A percentile compares a stretch with the other conserved stretches of the same genome.
phyloP scores from a whole-genome alignment of 164 flowering plant genomes.

The Saururus chinensis region DNA sequence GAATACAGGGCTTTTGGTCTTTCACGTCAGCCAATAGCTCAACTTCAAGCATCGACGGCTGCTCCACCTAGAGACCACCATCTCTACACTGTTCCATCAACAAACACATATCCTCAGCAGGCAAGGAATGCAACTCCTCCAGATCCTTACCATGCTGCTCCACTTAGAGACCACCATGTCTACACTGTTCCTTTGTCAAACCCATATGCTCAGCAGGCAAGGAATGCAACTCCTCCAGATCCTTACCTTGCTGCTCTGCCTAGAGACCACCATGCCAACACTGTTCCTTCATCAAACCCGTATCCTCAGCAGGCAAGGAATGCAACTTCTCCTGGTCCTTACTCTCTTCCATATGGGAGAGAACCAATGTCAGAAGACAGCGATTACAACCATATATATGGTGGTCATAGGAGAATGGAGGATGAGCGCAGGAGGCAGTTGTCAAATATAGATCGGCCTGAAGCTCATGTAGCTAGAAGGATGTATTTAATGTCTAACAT shows the following conservation, averaged over 20 bases:
- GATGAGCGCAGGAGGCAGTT: background rate
- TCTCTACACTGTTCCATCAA: constrained; percentile 14
- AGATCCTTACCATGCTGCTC: constrained; percentile 8
- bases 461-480: background rate
- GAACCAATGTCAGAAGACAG: background rate
- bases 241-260: constrained; percentile 7
- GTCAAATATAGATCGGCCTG: background rate
- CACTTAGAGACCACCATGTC: constrained; percentile 13
- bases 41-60: background rate
- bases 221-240: constrained; percentile 6
- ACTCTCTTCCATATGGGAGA: constrained; percentile 13
- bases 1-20: constrained; percentile 19
- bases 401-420: too few species aligned
- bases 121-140: constrained; percentile 8
- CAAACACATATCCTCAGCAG: constrained; percentile 19
- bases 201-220: constrained; percentile 16
- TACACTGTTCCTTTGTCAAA: constrained; percentile 17
- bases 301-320: constrained; percentile 16
- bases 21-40: constrained; percentile 3
- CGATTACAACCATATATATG: background rate
- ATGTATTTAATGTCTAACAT: background rate
- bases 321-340: constrained; percentile 7
- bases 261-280: constrained; percentile 14
- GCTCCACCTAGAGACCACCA: constrained; percentile 12
- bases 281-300: constrained; percentile 19